Percentiles rank a stretch among this genome's conserved stretches.
Evolutionary conservation across 2,329 filamentous ascomycete genomes (phyloP).

Genomic region (Daldinia sp.): DNA sequence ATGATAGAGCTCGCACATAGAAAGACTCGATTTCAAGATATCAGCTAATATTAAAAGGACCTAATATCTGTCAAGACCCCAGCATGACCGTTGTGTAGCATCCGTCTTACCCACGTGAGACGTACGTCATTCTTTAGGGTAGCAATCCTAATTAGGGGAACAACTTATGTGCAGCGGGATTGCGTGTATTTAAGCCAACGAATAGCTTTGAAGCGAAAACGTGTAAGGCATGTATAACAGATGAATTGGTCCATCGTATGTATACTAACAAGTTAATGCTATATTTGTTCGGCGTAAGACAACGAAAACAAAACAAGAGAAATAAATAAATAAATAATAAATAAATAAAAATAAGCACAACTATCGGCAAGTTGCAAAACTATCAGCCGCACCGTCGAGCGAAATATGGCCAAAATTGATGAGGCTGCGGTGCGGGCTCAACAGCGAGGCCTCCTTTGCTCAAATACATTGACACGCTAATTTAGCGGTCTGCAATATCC

Average conservation of each 20-base stretch:
- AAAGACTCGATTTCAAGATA: conserved; percentile 1
- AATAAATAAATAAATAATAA: too few species aligned
- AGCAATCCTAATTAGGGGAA: conserved; percentile 11
- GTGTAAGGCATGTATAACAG: background rate
- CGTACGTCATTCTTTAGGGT: conserved; percentile 29
- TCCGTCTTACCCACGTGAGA: conserved; percentile 16
- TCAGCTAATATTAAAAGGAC: background rate
- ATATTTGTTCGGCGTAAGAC: too few species aligned
- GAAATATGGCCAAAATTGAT: background rate
- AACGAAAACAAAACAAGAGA: too few species aligned
- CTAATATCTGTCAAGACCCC: background rate
- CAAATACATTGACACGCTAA: background rate
- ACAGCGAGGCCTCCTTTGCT: conserved; percentile 1
- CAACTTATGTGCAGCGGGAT: conserved; percentile 16
- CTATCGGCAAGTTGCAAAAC: background rate
- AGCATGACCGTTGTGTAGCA: background rate
- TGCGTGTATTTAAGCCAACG: conserved; percentile 2
- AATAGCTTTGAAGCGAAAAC: conserved; percentile 5
- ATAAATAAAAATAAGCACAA: too few species aligned
- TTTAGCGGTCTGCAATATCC: background rate
- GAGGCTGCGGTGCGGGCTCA: background rate
- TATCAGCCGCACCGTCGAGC: background rate
- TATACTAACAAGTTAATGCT: too few species aligned
- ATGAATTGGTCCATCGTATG: background rate
- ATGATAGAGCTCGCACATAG: background rate